Evolutionary conservation across 768 basidiomycete genomes (phyloP).

Genomic region (Gymnopilus junonius): DNA sequence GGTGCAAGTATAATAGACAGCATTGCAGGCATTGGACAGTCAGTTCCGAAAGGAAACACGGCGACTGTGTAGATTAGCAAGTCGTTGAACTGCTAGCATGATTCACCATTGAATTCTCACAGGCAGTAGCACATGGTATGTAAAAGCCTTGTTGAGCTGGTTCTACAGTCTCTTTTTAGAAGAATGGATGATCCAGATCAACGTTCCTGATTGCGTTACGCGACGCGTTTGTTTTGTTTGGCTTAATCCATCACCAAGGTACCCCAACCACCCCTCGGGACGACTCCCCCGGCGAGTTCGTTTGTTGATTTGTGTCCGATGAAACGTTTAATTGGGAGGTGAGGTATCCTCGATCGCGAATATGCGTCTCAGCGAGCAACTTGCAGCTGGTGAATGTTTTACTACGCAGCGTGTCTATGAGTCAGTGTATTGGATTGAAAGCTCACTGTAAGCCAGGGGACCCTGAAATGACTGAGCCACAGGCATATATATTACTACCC

Average conservation of each 20-base stretch:
- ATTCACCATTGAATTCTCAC: slow-evolving; percentile 18
- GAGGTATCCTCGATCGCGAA: no score
- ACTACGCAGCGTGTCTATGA: slow-evolving; percentile 1
- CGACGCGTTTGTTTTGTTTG: slow-evolving; percentile 57
- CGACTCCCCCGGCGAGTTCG: neutral
- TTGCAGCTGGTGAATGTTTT: neutral
- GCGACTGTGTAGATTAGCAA: slow-evolving; percentile 20
- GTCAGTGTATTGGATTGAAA: slow-evolving; percentile 9
- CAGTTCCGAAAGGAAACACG: slow-evolving; percentile 45
- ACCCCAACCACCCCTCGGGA: slow-evolving; percentile 28
- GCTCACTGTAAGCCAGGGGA: slow-evolving; percentile 13
- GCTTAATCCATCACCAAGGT: slow-evolving; percentile 15
- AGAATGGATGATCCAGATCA: slow-evolving; percentile 30
- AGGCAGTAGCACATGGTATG: slow-evolving; percentile 31
- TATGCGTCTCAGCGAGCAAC: neutral
- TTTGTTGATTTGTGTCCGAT: slow-evolving; percentile 2
- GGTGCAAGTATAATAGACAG: slow-evolving; percentile 76
- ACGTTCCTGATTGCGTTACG: slow-evolving; percentile 38
- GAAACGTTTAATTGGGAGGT: no score
- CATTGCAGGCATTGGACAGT: slow-evolving; percentile 46
- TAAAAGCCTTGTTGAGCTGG: slow-evolving; percentile 20
- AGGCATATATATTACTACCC: slow-evolving; percentile 16
- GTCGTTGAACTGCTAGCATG: slow-evolving; percentile 1
- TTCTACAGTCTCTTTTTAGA: slow-evolving; percentile 26
- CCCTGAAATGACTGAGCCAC: slow-evolving; percentile 9